Conservation (phyloP, 2,329 filamentous ascomycete genomes). For the Leptographium wingfieldii region DNA sequence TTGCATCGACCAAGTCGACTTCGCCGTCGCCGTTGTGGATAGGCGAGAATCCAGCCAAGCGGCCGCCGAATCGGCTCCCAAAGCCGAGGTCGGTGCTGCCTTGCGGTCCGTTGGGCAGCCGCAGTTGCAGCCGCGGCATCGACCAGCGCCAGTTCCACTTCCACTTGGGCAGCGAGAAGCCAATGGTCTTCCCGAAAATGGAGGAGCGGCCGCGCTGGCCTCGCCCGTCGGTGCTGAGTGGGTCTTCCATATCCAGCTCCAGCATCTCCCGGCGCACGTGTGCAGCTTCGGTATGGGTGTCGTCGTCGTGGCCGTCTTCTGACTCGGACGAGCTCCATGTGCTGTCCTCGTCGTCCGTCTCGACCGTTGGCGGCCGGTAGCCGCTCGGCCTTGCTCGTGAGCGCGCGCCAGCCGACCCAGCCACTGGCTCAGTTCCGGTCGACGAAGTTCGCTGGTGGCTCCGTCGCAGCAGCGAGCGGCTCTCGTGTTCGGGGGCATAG, state of each 20-base stretch:
- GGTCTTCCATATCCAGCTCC: slow-evolving; percentile 77
- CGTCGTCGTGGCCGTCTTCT: slow-evolving; percentile 28
- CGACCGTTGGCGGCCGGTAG: slow-evolving; percentile 73
- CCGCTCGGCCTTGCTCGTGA: slow-evolving; percentile 34
- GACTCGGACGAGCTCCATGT: slow-evolving; percentile 34
- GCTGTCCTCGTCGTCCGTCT: slow-evolving; percentile 57
- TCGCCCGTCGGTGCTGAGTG: slow-evolving; percentile 21
- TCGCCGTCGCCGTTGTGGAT: background rate
- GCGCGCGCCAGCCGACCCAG: slow-evolving; percentile 15
- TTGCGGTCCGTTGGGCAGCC: slow-evolving; percentile 18
- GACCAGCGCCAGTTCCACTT: slow-evolving; percentile 33
- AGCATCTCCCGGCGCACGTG: slow-evolving; percentile 71
- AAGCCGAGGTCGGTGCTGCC: background rate
- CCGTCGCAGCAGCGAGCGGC: slow-evolving; percentile 52
- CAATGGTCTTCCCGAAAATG: slow-evolving; percentile 42
- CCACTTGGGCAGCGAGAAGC: slow-evolving; percentile 40
- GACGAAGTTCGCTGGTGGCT: slow-evolving; percentile 29
- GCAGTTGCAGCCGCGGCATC: slow-evolving; percentile 35
- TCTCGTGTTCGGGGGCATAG: slow-evolving; percentile 57
- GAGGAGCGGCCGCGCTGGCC: slow-evolving; percentile 24
- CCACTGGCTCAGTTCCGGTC: slow-evolving; percentile 16
- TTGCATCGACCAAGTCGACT: slow-evolving; percentile 5
- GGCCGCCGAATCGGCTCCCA: slow-evolving; percentile 2
- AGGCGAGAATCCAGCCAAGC: slow-evolving; percentile 6
- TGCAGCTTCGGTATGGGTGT: slow-evolving; percentile 41